Evolutionary conservation across 2,329 filamentous ascomycete genomes (phyloP), one percentile per base, ranked within the genome.

Genomic region (Ceratocystis lukuohia): DNA sequence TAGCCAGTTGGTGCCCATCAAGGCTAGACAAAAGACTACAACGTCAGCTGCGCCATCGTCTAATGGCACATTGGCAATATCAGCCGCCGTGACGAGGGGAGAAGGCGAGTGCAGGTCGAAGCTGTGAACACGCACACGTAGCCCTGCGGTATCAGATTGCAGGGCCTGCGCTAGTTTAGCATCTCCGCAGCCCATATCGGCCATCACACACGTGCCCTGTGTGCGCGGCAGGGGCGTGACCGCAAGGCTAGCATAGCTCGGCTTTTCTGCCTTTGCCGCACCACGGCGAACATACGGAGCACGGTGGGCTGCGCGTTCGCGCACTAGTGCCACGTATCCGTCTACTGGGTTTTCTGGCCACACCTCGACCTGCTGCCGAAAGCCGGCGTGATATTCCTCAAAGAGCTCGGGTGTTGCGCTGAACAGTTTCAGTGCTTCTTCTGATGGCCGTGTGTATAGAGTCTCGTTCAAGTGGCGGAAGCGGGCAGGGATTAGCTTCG

Each of bases 1-100:
- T 65, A 96, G 83, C 93, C 94, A 99, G 78, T 99, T 99, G 66
- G 94, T 99, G 73, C 94, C 94, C 94, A 99, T 99, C 68, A 99
- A 84, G 62, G 93, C 94, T 41, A 99, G 82, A 75, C 94, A 99
- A 80, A 97, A 97, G 71, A 99, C 87, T 62, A 89, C 89, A 4
- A 99, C 82, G 75, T 99, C 91, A 69, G 91, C 86, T 69, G 83
- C 85, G 57, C 85, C 87, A 70, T 92, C 86, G 4, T 79, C 79
- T 0, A 96, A 78, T 0, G 93, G 93, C 1, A 99, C 79, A 68
- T 88, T 83, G 37, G 91, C 88, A 64, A 97, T 94, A 76, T 99
- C 94, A 15, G 94, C 91, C 69, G 87, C 85, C 1, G 89, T 96
- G 69, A 99, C 88, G 22, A 91, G 82, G 20, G 84, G 80, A 67